Conservation (phyloP, 2,329 filamentous ascomycete species). For the Cordyceps javanica region DNA sequence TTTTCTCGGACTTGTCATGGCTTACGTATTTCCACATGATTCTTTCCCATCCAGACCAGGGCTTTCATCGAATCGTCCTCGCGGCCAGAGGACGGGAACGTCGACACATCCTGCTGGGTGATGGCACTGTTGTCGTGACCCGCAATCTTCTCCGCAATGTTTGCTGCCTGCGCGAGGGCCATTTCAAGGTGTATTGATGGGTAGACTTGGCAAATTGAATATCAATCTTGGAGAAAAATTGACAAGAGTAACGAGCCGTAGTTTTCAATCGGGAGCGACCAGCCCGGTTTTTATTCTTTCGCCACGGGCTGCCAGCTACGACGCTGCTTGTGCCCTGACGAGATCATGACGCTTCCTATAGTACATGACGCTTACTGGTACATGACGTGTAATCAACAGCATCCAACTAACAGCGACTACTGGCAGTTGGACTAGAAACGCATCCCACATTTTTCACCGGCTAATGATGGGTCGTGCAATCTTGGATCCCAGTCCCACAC, state of each 20-base stretch:
- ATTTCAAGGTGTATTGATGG: constrained; percentile 28
- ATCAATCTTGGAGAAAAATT: not conserved
- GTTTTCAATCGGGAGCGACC: too few species aligned
- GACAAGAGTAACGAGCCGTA: not conserved
- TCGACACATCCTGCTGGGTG: constrained; percentile 60
- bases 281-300: not conserved
- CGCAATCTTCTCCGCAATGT: constrained; percentile 57
- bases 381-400: too few species aligned
- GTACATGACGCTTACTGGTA: too few species aligned
- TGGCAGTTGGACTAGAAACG: too few species aligned
- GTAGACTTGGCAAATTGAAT: not conserved
- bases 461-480: too few species aligned
- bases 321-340: not conserved
- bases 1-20: not conserved
- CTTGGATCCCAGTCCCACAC: too few species aligned
- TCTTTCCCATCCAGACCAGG: constrained; percentile 76
- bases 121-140: constrained; percentile 61
- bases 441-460: too few species aligned
- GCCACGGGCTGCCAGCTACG: too few species aligned
- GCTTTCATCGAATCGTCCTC: constrained; percentile 67
- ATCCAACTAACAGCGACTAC: too few species aligned
- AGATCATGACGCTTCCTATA: too few species aligned
- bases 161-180: constrained; percentile 61
- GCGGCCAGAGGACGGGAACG: constrained; percentile 50
- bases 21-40: constrained; percentile 61